phyloP scores from a whole-genome alignment of 163 green algal species.

The Scenedesmus sp. region DNA sequence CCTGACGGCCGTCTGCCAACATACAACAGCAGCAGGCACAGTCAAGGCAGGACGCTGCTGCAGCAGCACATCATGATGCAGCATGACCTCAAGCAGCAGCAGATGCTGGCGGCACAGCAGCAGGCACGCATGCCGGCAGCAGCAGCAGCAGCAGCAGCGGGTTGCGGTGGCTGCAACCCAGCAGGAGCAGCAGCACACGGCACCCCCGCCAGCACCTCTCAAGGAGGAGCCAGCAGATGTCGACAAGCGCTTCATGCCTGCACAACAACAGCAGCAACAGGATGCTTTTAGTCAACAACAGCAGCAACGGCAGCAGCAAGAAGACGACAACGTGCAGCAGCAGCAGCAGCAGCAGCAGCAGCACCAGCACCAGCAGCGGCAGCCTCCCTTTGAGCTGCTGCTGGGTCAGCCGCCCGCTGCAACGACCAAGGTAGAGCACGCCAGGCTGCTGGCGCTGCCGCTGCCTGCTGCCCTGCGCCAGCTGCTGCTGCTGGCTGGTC shows the following conservation, averaged over 20 bases:
- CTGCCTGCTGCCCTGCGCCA: slow-evolving; percentile 19
- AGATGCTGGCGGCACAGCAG: slow-evolving; percentile 18
- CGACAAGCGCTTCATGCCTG: not conserved
- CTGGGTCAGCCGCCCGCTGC: not conserved
- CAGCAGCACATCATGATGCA: slow-evolving; percentile 54
- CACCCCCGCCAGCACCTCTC: not conserved
- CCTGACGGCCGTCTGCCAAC: not conserved
- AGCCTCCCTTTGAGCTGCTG: not conserved
- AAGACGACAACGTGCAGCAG: not conserved
- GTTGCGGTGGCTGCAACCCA: not conserved
- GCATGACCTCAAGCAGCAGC: slow-evolving; percentile 40
- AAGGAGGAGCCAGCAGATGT: not conserved
- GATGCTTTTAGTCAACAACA: not conserved
- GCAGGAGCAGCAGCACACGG: not conserved
- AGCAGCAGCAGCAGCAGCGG: slow-evolving; percentile 38
- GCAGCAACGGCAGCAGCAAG: not conserved
- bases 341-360: not conserved
- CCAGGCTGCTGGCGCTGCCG: not conserved
- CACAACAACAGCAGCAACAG: not conserved
- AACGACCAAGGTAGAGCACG: not conserved
- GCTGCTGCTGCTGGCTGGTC: slow-evolving; percentile 20
- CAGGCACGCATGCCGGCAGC: slow-evolving; percentile 2
- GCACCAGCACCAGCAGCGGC: slow-evolving; percentile 11
- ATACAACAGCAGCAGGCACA: slow-evolving; percentile 13
- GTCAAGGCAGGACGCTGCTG: slow-evolving; percentile 42